Evolutionary conservation across 129 eudicot species (phyloP), one percentile per base, ranked within the genome.

Genomic region (Helianthus annuus): DNA sequence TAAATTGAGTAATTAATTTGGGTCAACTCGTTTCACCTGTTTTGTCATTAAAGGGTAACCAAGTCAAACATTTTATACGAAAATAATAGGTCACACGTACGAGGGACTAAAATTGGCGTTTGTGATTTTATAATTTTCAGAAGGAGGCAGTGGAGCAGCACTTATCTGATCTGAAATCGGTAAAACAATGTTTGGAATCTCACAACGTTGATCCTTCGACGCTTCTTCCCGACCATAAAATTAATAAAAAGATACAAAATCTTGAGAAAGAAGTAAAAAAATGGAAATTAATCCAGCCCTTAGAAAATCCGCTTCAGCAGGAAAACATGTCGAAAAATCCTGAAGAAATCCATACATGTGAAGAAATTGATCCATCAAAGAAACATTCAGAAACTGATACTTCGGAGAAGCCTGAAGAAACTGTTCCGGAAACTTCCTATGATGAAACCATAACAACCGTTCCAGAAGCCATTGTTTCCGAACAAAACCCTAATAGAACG

Each of bases 191-290:
- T 66, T 75, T 85, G 81, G 78, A 85, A 75, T 34, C 76, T 48
- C 89, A 87, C 81, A 83, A 79, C 2, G 51, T 87, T 32, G 87
- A 90, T 66, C 83, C 86, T 29, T 77, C 83, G 32, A 81, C 75
- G 38, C 49, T 77, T 51, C 78, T 85, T 57, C 81, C 85, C 1
- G 80, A 81, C 14, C 71, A 72, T 77, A 66, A 79, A 52, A 72
- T 87, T 77, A 76, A 45, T 7, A 81, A 79, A 66, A 81, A 55
- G 61, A 83, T 87, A 54, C 19, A 10, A 16, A 54, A 24, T 24
- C 32, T 54, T 6, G 44, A 39, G 44, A 39, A 39, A 39, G 44
- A 39, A 39, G 44, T 39, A 39, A 39, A 39, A 4, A 3, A 39
- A 39, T 39, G 44, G 44, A 39, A 39, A 39, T 39, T 39, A 39